These are phyloP conservation scores for Globisporangium alternatum DNA, from an alignment of 352 stramenopile genomes.

Conservation along the genomic window DNA sequence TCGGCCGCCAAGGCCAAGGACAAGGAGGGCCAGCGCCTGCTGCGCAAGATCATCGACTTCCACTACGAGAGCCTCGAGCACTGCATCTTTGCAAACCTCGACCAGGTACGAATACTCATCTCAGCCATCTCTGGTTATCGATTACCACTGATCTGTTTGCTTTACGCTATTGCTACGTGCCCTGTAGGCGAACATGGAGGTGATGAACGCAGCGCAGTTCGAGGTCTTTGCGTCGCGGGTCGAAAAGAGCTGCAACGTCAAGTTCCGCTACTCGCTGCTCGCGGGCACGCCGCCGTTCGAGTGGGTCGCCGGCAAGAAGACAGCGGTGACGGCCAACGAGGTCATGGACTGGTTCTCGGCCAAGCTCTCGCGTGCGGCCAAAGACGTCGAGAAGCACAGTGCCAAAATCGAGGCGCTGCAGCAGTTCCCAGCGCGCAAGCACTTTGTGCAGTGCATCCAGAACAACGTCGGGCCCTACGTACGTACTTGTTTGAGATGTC, in stretches of 20 bases:
- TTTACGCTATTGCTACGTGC: neutral
- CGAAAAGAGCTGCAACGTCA: constrained; percentile 40
- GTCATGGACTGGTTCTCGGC: constrained; percentile 30
- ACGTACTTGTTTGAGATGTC: neutral
- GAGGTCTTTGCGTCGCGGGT: constrained; percentile 18
- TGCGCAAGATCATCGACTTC: constrained; percentile 25
- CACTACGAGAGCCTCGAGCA: constrained; percentile 29
- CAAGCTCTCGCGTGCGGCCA: constrained; percentile 21
- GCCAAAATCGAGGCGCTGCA: neutral
- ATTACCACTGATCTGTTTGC: neutral
- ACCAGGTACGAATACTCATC: constrained; percentile 10
- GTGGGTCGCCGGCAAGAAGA: constrained; percentile 25
- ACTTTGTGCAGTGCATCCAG: constrained; percentile 27
- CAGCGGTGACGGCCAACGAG: constrained; percentile 14
- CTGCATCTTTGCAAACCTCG: constrained; percentile 23
- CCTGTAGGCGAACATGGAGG: constrained; percentile 5
- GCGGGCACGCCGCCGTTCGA: constrained; percentile 40
- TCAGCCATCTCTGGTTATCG: neutral
- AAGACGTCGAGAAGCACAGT: constrained; percentile 12
- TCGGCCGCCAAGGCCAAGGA: constrained; percentile 21
- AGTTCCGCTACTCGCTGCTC: constrained; percentile 48
- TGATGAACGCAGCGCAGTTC: constrained; percentile 19
- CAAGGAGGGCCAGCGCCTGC: constrained; percentile 13
- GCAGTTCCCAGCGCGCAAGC: constrained; percentile 11
- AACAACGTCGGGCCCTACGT: constrained; percentile 23